Base-by-base conservation (phyloP, 768 basidiomycete species). In the Phlebiopsis gigantea region DNA sequence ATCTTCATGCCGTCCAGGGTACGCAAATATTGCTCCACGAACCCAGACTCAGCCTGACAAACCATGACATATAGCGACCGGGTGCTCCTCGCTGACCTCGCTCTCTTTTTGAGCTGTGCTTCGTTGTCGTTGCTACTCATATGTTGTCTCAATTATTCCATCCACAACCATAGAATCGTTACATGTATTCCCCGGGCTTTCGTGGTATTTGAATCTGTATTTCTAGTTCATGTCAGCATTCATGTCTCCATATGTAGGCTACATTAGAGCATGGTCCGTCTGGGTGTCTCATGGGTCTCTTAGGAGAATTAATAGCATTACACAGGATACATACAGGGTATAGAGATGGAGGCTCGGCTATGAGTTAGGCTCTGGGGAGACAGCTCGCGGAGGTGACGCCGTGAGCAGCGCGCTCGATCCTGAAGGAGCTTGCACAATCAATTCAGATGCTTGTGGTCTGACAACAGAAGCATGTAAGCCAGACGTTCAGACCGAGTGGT, bases 1-100 rank as follows among this genome's bases (percentile, higher is more conserved):
- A 19, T 66, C 30, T 66, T 66, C 34, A 66, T 66, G 45, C 65
- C 65, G 9, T 65, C 60, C 24, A 66, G 62, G 57, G 63, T 64
- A 19, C 21, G 44, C 21, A 12, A 17, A 17, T 9, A 39, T 2
- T 39, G 34, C n/a, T n/a, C n/a, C n/a, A n/a, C n/a, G n/a, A n/a
- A n/a, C n/a, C n/a, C n/a, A n/a, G n/a, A n/a, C n/a, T n/a, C n/a
- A n/a, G n/a, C n/a, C 34, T 39, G 34, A 39, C 34, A 17, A 39
- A 17, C 17, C n/a, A n/a, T 39, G 34, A 39, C 34, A 12, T 2
- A 17, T 17, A 39, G 34, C 34, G 34, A 39, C 34, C 34, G 34
- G 34, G 34, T 39, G 34, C 34, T 39, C 34, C 12, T 10, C 34
- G 34, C 17, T 39, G 8, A 39, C 12, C 10, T 19, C 45, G 3